Base-by-base conservation (phyloP, 148 eudicot species). In the Camellia japonica region DNA sequence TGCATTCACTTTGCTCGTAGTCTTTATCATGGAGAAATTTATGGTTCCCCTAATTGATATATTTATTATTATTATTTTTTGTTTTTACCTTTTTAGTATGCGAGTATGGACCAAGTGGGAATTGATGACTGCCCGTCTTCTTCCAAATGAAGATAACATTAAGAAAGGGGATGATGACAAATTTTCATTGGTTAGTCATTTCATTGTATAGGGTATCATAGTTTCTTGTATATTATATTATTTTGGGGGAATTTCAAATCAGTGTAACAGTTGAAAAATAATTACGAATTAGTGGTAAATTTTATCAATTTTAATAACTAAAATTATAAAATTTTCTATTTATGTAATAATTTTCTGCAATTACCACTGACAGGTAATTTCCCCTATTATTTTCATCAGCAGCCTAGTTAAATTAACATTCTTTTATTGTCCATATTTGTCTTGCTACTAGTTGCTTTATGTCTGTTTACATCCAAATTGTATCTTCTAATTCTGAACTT, bases 71-170 rank as follows among this genome's bases (percentile, higher is more conserved):
- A 23, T 23, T 23, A 23, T 23, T 23, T 23, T 23, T 23, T 23
- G 30, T 58, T 20, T 58, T 74, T 74, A 3, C 67, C 56, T 65
- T 67, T 80, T 75, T 62, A 93, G 99, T 84, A 87, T 84, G 97
- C 91, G 89, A 83, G 95, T 94, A 83, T 96, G 99, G 99, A 93
- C 99, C 80, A 96, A 89, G 79, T 93, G 98, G 99, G 99, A 96
- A 85, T 90, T 96, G 98, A 86, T 87, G 93, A 96, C 99, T 6
- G 97, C 97, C 49, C 97, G 90, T 89, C 95, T 96, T 83, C 62
- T 86, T 68, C 97, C 91, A 7, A 91, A 88, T 83, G 95, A 96
- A 86, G 99, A 87, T 30, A 89, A 87, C 82, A 85, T 93, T 79
- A 90, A 92, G 85, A 87, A 83, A 80, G 99, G 97, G 74, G 94